These are phyloP conservation scores for Sporobolomyces roseus DNA, from an alignment of 768 basidiomycete genomes.

Conservation along the genomic window DNA sequence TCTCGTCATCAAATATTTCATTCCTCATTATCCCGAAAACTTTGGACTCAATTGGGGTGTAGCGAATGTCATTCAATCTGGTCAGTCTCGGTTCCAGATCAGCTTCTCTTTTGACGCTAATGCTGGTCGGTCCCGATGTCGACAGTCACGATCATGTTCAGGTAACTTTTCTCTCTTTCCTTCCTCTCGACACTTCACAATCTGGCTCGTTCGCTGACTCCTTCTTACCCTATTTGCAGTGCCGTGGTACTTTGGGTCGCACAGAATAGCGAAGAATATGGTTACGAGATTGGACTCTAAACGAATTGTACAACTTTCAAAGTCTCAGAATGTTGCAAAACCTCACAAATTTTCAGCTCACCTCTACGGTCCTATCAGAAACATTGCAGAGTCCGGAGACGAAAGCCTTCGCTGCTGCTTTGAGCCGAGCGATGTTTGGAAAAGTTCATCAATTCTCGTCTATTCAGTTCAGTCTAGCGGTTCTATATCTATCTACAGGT, in stretches of 20 bases:
- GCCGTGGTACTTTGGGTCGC: slow-evolving; percentile 87
- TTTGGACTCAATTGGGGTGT: slow-evolving; percentile 82
- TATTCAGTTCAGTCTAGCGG: too few species aligned
- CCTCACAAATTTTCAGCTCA: too few species aligned
- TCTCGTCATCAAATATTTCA: slow-evolving; percentile 81
- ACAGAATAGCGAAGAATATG: slow-evolving; percentile 83
- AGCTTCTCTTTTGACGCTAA: background rate
- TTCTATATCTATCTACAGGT: too few species aligned
- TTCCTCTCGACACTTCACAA: background rate
- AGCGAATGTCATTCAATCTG: slow-evolving; percentile 91
- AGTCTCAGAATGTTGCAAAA: background rate
- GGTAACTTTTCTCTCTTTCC: slow-evolving; percentile 41
- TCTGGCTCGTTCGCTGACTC: too few species aligned
- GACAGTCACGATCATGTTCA: slow-evolving; percentile 48
- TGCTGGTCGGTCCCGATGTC: background rate
- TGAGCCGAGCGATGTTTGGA: too few species aligned
- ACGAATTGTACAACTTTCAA: too few species aligned
- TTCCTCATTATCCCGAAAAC: slow-evolving; percentile 66
- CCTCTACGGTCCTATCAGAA: too few species aligned
- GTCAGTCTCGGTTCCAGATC: slow-evolving; percentile 49
- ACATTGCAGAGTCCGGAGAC: too few species aligned
- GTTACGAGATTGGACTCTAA: slow-evolving; percentile 65
- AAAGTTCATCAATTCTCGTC: too few species aligned
- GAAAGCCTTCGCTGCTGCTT: too few species aligned
- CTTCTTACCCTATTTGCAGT: slow-evolving; percentile 52